Conservation (phyloP, 805 yeast species). For the Komagataella kurtzmanii region DNA sequence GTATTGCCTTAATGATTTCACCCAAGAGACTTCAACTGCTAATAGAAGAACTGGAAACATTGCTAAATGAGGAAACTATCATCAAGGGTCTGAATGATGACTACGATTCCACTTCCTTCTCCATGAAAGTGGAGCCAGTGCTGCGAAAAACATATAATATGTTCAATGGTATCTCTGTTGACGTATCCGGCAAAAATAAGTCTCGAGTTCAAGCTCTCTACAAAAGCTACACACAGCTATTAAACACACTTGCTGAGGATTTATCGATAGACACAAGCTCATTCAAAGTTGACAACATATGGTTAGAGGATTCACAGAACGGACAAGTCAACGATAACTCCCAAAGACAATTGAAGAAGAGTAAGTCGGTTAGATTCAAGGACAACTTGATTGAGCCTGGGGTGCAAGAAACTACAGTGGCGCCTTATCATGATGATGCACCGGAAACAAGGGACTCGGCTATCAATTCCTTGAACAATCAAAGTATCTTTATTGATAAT, state of each 20-base stretch:
- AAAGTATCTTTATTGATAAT: slow-evolving; percentile 20
- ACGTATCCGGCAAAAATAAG: neutral
- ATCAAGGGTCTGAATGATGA: neutral
- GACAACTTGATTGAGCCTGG: slow-evolving; percentile 8
- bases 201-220: neutral
- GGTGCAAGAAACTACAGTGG: slow-evolving; percentile 1
- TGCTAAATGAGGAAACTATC: neutral
- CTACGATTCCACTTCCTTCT: neutral
- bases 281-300: neutral
- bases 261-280: neutral
- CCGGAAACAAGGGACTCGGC: neutral
- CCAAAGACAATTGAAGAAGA: neutral
- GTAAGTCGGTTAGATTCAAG: slow-evolving; percentile 11
- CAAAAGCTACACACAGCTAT: neutral
- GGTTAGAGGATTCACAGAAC: neutral
- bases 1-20: neutral
- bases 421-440: neutral
- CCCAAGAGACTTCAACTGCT: neutral
- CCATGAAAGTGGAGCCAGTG: neutral
- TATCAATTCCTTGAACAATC: slow-evolving; percentile 5
- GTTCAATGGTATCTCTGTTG: neutral
- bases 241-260: neutral
- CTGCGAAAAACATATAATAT: neutral
- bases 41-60: neutral
- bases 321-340: neutral